Percentiles rank a stretch among this genome's conserved stretches.
Conservation (phyloP, 1,139 yeast genomes). For the Lodderomyces elongisporus region DNA sequence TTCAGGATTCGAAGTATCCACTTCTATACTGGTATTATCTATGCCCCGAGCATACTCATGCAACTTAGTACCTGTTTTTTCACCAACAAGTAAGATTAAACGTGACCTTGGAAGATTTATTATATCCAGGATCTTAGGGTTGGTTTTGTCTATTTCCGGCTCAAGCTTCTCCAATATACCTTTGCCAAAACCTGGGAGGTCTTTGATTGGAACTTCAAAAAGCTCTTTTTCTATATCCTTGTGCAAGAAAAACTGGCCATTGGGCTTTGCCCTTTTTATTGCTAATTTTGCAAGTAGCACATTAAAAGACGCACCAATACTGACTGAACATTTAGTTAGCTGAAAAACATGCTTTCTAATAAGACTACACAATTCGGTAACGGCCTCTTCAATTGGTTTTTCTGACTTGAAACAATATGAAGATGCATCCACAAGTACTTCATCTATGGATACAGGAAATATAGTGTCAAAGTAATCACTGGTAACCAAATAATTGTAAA, state of each 20-base stretch:
- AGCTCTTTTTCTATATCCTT: constrained; percentile 35
- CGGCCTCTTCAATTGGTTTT: constrained; percentile 13
- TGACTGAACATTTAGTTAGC: constrained; percentile 61
- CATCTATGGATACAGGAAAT: constrained; percentile 87
- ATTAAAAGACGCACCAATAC: constrained; percentile 72
- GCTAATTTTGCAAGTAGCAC: constrained; percentile 79
- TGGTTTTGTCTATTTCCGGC: constrained; percentile 3
- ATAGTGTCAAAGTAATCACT: constrained; percentile 51
- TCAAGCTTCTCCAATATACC: constrained; percentile 29
- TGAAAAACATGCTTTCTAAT: constrained; percentile 44
- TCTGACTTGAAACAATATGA: constrained; percentile 19
- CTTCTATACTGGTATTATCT: constrained; percentile 56
- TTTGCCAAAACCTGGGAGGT: constrained; percentile 84
- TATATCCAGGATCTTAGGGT: constrained; percentile 28
- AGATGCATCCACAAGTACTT: constrained; percentile 71
- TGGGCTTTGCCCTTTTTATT: constrained; percentile 71
- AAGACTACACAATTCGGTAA: constrained; percentile 24
- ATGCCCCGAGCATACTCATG: constrained; percentile 59
- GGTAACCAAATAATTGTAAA: constrained; percentile 53
- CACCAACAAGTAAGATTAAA: constrained; percentile 53
- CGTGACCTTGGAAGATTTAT: constrained; percentile 26
- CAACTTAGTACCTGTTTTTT: constrained; percentile 63
- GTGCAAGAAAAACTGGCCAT: constrained; percentile 47
- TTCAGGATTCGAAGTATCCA: constrained; percentile 41
- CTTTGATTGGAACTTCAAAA: constrained; percentile 40